Evolutionary conservation across 2,329 filamentous ascomycete genomes (phyloP).

Genomic region (Ascochyta pisi): DNA sequence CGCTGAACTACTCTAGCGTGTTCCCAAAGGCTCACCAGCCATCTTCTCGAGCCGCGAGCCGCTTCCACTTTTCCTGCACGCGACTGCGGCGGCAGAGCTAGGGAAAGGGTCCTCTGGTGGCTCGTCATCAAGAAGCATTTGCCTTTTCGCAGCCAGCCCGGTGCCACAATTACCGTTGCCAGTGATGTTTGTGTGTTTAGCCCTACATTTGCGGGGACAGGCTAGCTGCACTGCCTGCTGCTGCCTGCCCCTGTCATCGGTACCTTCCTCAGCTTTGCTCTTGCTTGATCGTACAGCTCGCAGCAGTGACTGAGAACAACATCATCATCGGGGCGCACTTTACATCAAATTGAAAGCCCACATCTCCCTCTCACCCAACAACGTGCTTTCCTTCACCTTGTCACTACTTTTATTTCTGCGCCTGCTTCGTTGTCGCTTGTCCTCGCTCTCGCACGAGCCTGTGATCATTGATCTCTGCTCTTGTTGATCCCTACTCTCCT

Average conservation of each 20-base stretch:
- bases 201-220: slow-evolving; percentile 26
- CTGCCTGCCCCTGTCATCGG: slow-evolving; percentile 21
- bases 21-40: slow-evolving; percentile 25
- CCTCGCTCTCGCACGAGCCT: not conserved
- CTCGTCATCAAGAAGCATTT: slow-evolving; percentile 34
- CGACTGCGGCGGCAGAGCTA: slow-evolving; percentile 48
- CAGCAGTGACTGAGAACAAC: not conserved
- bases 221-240: slow-evolving; percentile 24
- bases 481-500: not conserved
- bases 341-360: not conserved
- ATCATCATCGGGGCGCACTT: not conserved
- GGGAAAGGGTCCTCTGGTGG: slow-evolving; percentile 38
- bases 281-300: slow-evolving; percentile 6
- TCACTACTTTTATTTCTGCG: not conserved
- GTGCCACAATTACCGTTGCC: slow-evolving; percentile 22
- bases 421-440: not conserved
- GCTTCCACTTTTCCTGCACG: slow-evolving; percentile 32
- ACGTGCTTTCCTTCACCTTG: not conserved
- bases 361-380: not conserved
- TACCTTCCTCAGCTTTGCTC: slow-evolving; percentile 10
- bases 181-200: slow-evolving; percentile 19
- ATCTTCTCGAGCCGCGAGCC: slow-evolving; percentile 17
- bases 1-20: slow-evolving; percentile 32
- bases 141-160: slow-evolving; percentile 25
- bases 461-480: not conserved